A percentile compares a stretch with the other conserved stretches of the same genome.
Evolutionary conservation across 2,329 filamentous ascomycete species (phyloP).

Genomic region (Talaromyces sp.): DNA sequence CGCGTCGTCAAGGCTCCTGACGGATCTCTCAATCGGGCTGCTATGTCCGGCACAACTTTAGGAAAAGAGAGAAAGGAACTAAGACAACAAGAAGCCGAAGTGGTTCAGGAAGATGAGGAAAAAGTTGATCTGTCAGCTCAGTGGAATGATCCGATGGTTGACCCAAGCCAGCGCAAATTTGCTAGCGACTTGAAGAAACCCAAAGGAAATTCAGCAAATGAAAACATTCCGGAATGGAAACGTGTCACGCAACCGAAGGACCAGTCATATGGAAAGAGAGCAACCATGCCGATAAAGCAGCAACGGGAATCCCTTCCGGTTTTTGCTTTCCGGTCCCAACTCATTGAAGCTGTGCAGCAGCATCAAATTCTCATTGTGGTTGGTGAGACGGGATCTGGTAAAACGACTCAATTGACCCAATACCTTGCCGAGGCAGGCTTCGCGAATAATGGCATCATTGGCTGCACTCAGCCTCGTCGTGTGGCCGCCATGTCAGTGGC

Average conservation of each 20-base stretch:
- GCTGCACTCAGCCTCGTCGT: conserved; percentile 93
- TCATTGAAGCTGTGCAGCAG: conserved; percentile 77
- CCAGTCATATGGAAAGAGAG: conserved; percentile 76
- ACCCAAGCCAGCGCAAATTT: conserved; percentile 78
- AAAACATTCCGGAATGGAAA: conserved; percentile 84
- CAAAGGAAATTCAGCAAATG: conserved; percentile 54
- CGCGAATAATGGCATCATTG: conserved; percentile 79
- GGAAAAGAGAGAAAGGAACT: conserved; percentile 87
- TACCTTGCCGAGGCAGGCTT: conserved; percentile 92
- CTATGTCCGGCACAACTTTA: conserved; percentile 83
- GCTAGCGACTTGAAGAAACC: conserved; percentile 75
- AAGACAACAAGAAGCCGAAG: conserved; percentile 80
- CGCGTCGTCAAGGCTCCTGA: conserved; percentile 95
- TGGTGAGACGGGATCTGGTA: conserved; percentile 93
- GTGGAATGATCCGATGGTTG: conserved; percentile 96
- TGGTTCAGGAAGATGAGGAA: conserved; percentile 58
- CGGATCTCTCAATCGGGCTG: conserved; percentile 93
- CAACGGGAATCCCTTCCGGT: conserved; percentile 87
- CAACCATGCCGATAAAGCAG: conserved; percentile 87
- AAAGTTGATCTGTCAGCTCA: conserved; percentile 67
- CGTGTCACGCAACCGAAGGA: conserved; percentile 72
- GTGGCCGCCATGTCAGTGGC: conserved; percentile 97
- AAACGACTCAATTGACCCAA: conserved; percentile 94
- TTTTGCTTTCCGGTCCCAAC: conserved; percentile 76
- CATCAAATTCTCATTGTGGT: conserved; percentile 95